Evolutionary conservation across 805 yeast genomes (phyloP), one percentile per base, ranked within the genome.

Genomic region (Candida maris): DNA sequence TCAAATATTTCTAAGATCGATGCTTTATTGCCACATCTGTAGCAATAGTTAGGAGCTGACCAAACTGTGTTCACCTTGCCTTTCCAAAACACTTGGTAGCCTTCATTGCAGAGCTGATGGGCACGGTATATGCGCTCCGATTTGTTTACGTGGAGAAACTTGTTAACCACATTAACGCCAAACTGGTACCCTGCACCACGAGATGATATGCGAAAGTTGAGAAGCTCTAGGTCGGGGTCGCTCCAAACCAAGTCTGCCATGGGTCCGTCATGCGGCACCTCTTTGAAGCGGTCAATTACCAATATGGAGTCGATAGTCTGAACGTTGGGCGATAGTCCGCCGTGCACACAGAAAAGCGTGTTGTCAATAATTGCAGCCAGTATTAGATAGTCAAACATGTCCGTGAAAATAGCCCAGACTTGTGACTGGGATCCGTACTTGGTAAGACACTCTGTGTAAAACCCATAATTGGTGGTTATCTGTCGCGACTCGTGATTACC

Each of bases 171-270:
- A 45, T 85, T 93, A 27, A 77, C 68, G 14, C 98, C 98, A 68
- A 93, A 93, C 16, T 93, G 85, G 60, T 91, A 93, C 4, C 99
- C 99, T 1, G 99, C 99, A 27, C 99, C 99, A 52, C 99, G 64
- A 1, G 98, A 95, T 20, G 89, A 79, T 15, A 93, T 73, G 46
- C 89, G 81, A 59, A 93, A 93, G 52, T 88, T 95, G 49, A 66
- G 51, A 38, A 68, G 68, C 38, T 83, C 85, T 21, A 85, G 83
- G 59, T 94, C 97, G 0, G 99, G 99, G 56, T 93, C 99, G 16
- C 93, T 81, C 99, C 99, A 93, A 14, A 93, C 97, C 34, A 93
- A 67, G 59, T 93, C 99, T 1, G 98, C 98, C 97, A 93, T 93
- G 12, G 97, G 95, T 0, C 99, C 99, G 58, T 93, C 98, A 51